phyloP scores from a whole-genome alignment of 1,139 yeast genomes.

The Kodamaea sp. region DNA sequence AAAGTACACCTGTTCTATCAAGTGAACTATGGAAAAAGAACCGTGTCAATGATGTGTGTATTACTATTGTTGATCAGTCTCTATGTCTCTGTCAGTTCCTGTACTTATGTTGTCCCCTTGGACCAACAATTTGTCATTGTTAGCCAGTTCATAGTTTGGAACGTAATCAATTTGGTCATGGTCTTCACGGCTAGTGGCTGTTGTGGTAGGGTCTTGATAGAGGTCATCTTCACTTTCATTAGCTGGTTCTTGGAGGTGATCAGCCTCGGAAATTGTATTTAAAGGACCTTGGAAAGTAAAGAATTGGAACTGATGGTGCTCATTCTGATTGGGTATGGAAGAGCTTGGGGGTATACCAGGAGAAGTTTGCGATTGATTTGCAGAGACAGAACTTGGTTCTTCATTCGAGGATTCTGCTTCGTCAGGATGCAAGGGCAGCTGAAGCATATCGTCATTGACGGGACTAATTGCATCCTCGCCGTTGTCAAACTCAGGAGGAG shows the following conservation, averaged over 20 bases:
- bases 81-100: slow-evolving; percentile 7
- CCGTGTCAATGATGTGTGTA: no score
- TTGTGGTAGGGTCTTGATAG: slow-evolving; percentile 15
- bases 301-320: slow-evolving; percentile 16
- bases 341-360: not conserved
- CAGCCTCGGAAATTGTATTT: slow-evolving; percentile 14
- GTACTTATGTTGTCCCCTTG: slow-evolving; percentile 9
- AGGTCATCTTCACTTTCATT: slow-evolving; percentile 11
- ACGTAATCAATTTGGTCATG: slow-evolving; percentile 36
- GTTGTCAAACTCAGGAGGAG: slow-evolving; percentile 42
- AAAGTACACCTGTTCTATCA: no score
- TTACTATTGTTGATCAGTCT: no score
- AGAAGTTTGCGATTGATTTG: not conserved
- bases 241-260: slow-evolving; percentile 1
- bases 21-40: no score
- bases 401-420: no score
- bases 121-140: slow-evolving; percentile 25
- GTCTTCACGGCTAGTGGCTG: slow-evolving; percentile 14
- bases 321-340: not conserved
- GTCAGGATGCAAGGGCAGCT: slow-evolving; percentile 3
- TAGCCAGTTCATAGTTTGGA: slow-evolving; percentile 37
- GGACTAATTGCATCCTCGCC: slow-evolving; percentile 19
- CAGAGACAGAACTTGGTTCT: not conserved
- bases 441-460: slow-evolving; percentile 12
- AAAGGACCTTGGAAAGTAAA: slow-evolving; percentile 16